Percentiles rank a stretch among this genome's conserved stretches.
Conservation (phyloP, 129 eudicot species). For the Gnaphalium uliginosum region DNA sequence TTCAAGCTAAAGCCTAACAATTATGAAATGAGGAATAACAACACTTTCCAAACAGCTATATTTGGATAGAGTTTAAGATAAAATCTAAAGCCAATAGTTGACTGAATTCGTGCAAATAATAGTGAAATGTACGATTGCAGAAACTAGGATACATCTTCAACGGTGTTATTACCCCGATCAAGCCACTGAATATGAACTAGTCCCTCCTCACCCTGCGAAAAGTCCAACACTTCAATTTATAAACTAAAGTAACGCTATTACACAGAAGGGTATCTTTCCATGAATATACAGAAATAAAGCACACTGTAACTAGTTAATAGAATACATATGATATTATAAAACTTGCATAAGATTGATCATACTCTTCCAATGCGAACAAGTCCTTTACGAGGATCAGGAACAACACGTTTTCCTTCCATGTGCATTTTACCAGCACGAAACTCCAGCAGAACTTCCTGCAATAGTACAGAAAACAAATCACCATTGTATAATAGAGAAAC, state of each 20-base stretch:
- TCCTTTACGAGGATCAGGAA: conserved; percentile 95
- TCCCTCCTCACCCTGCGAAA: conserved; percentile 92
- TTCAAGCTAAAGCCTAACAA: neutral
- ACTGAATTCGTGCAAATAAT: neutral
- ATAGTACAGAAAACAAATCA: conserved; percentile 17
- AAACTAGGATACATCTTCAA: conserved; percentile 89
- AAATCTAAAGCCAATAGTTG: neutral
- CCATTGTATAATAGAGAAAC: neutral
- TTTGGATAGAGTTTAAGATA: neutral
- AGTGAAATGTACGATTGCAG: neutral
- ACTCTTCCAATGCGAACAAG: conserved; percentile 92
- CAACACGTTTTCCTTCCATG: conserved; percentile 81
- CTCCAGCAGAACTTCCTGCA: conserved; percentile 73
- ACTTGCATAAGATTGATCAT: conserved; percentile 24
- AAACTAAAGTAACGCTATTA: conserved; percentile 2
- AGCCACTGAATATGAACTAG: conserved; percentile 93
- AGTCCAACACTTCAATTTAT: conserved; percentile 13
- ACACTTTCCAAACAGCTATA: neutral
- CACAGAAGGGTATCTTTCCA: conserved; percentile 3
- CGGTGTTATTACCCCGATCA: conserved; percentile 57
- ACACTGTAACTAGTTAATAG: conserved; percentile 4
- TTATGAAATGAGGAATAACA: neutral
- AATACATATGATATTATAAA: neutral
- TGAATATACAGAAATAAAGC: neutral
- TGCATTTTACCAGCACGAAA: conserved; percentile 98